Base-by-base conservation (phyloP, 768 basidiomycete genomes). In the Mycena polygramma region DNA sequence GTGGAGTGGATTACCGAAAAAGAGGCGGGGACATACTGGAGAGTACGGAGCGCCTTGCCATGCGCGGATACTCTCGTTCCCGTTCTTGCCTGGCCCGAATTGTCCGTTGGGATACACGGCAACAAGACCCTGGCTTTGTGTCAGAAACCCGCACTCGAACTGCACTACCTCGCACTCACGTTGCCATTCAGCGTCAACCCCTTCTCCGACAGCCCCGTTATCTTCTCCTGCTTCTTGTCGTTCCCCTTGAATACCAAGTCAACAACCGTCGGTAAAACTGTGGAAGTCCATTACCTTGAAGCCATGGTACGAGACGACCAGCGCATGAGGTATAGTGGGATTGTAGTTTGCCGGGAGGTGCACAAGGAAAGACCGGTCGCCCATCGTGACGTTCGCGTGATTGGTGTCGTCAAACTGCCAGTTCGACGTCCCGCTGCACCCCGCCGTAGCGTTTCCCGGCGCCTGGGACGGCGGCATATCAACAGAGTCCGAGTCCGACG, bases 11-110 rank as follows among this genome's bases (percentile, higher is more conserved):
- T 58, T 14, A 58, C 37, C 2, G 45, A 7, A 7, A 46, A 17
- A 20, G 39, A 24, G 10, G 17, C 3, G 20, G 26, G 51, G 20
- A 57, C 65, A 17, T 59, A 66, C 65, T 39, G 72, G 59, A 13
- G 72, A 65, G 46, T 70, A 73, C 11, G 72, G 72, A 2, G 72
- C 72, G 8, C 72, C 72, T 24, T 73, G 64, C 72, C 68, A 73
- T 17, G 68, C 72, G 10, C 63, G 57, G 35, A 70, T 70, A 43
- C 64, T 66, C 61, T 73, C 55, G 36, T 73, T 67, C 20, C 72
- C 72, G 41, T 69, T 67, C 61, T 73, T 73, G 2, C 68, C 72
- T 20, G 72, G 72, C 30, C 72, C 72, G 57, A 66, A 73, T 39
- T 69, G 68, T 26, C 72, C 68, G 19, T 69, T 45, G 26, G 72